Conservation (phyloP, 179 eudicot species). For the Carnegiea gigantea region DNA sequence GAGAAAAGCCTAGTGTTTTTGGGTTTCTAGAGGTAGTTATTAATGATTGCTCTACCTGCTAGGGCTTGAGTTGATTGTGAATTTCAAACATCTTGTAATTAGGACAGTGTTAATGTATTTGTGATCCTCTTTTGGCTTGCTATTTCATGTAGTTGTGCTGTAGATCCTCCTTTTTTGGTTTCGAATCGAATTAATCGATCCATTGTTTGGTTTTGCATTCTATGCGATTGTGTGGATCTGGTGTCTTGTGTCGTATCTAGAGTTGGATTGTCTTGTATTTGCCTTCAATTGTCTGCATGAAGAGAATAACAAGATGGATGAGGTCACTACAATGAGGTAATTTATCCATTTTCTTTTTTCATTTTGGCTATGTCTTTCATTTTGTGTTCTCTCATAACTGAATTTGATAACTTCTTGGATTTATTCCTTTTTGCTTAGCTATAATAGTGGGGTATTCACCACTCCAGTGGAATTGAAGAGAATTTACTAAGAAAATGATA, state of each 20-base stretch:
- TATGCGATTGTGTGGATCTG: constrained; percentile 16
- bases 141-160: background rate
- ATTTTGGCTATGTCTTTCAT: no score
- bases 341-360: no score
- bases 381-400: no score
- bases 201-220: background rate
- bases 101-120: constrained; percentile 44
- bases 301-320: background rate
- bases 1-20: constrained; percentile 1
- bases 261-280: background rate
- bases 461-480: no score
- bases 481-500: no score
- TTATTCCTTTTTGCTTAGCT: no score
- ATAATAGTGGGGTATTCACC: no score
- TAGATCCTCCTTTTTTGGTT: constrained; percentile 20
- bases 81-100: constrained; percentile 45
- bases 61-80: constrained; percentile 53
- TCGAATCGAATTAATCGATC: background rate
- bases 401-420: no score
- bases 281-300: background rate
- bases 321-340: no score
- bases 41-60: constrained; percentile 54
- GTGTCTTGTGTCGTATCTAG: background rate
- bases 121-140: background rate
- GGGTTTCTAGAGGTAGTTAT: constrained; percentile 26